Evolutionary conservation across 73 alveolate species (phyloP), one percentile per base, ranked within the genome.

Genomic region (Effrenium voratum): DNA sequence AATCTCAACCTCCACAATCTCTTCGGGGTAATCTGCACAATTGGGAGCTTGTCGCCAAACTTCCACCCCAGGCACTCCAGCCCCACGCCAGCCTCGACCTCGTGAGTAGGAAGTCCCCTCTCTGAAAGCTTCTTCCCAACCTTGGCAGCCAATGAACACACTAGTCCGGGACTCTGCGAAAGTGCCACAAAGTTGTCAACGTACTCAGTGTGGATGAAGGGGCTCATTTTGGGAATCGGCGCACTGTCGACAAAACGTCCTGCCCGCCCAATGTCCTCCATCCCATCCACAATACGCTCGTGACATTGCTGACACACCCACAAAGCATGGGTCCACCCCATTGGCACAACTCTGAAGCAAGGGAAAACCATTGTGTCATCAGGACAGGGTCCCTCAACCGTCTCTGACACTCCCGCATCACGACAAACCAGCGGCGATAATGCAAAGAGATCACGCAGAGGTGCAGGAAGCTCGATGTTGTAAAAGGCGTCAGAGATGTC

Each of bases 191-290:
- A 87, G 72, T 87, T 87, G 84, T 87, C 95, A 5, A 63, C 95
- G n/a, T 90, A 70, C 76, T 90, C 97, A 2, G 97, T 90, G 87
- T 70, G 97, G 57, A 90, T 76, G 28, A 90, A 86, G 13, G 83
- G 94, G 47, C 49, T 40, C 83, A 86, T 36, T 19, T 30, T n/a
- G 19, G 94, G 47, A 6, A 70, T 68, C 44, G 94, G 94, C 49
- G 40, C 5, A 3, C 83, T 36, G 52, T 86, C 94, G 12, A 57
- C 66, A 43, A 86, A 15, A 3, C 94, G 80, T 2, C 8, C 59
- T 1, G 60, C 47, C 40, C 16, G 63, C 32, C n/a, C 82, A 8
- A 86, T 6, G 26, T 63, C 49, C 10, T 82, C 83, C 2, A 59
- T 16, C 34, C 66, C 83, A 32, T 59, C 80, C 1, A 60, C 41